Base-by-base conservation (phyloP, 805 yeast genomes). In the Kuraishia hungarica region DNA sequence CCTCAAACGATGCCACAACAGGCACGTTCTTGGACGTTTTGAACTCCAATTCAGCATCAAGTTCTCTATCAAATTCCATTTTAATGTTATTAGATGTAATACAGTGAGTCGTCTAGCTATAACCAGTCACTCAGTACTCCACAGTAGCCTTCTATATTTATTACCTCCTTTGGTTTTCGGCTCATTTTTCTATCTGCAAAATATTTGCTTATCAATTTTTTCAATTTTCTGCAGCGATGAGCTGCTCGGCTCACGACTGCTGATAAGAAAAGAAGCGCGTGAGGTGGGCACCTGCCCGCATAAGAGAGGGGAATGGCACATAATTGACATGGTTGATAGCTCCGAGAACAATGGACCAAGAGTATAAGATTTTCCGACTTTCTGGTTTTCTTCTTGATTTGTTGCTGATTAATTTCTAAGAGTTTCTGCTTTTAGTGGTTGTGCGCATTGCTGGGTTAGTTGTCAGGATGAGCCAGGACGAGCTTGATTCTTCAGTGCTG, bases 1-100 rank as follows among this genome's bases (percentile, higher is more conserved):
- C 91, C 62, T 87, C 94, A 73, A 88, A 87, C 43, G 84, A 69
- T 72, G 77, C 70, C 59, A 75, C 76, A 8, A 71, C 68, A 5
- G 72, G 72, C 49, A 83, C 76, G 55, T 81, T 80, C 60, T 82
- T 84, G 13, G 91, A 76, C 2, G 83, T 79, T 54, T 80, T 79
- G 65, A 88, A 82, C 68, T 82, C 79, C 46, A 87, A 68, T 53
- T 77, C 81, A n/a, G 71, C 70, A 62, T 86, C 89, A 7, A 76
- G 69, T 15, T 80, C 83, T 63, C 78, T 77, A 63, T 85, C 82
- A 61, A 86, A 83, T 7, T 82, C 83, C 83, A 80, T 80, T 3
- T 24, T 58, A n/a, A n/a, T 15, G 51, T 52, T 58, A 57, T 26
- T 61, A 23, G 57, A 53, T 28, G 11, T 28, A 11, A 28, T n/a